Evolutionary conservation across 176 grass and related monocot species (phyloP), one percentile per base, ranked within the genome.

Genomic region (Zoysia pacifica): DNA sequence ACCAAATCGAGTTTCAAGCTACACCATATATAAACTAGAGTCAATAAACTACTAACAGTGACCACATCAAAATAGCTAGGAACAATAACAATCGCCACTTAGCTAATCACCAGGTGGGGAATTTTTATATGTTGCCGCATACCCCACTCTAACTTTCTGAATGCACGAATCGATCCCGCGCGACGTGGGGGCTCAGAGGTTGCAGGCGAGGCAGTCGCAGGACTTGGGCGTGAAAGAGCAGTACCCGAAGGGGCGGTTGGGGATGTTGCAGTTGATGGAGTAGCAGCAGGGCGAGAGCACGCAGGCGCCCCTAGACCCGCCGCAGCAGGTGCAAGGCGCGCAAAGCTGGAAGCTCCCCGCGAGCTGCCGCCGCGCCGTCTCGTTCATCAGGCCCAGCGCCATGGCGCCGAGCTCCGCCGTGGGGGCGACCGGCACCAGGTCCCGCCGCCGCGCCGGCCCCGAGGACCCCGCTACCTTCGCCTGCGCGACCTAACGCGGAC

Each of bases 221-320:
- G 91, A 73, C 70, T 85, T 97, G 42, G 94, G 94, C 37, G 86
- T 91, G 90, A 97, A 97, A 36, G 94, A 89, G 79, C 94, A 97
- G 84, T 90, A 97, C 6, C 94, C 94, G 44, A 97, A 97, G 51
- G 94, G 91, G 48, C 91, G 82, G 80, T 97, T 97, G 81, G 94
- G 91, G 39, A 97, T 91, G 87, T 91, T 97, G 89, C 94, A 97
- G 81, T 97, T 93, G 94, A 97, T 97, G 67, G 94, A 63, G 84
- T 97, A 97, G 89, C 94, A 97, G 83, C 94, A 97, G 35, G 94
- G 94, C 47, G 91, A 85, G 82, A 91, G 91, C n/a, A 91, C 44
- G 87, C 94, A 97, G 62, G 78, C 71, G 70, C 84, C 89, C 49
- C 76, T 79, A 39, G 88, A 37, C 15, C 91, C 87, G 9, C 89